Evolutionary conservation across 2,329 filamentous ascomycete genomes (phyloP).

Genomic region (Diaporthe batatas): DNA sequence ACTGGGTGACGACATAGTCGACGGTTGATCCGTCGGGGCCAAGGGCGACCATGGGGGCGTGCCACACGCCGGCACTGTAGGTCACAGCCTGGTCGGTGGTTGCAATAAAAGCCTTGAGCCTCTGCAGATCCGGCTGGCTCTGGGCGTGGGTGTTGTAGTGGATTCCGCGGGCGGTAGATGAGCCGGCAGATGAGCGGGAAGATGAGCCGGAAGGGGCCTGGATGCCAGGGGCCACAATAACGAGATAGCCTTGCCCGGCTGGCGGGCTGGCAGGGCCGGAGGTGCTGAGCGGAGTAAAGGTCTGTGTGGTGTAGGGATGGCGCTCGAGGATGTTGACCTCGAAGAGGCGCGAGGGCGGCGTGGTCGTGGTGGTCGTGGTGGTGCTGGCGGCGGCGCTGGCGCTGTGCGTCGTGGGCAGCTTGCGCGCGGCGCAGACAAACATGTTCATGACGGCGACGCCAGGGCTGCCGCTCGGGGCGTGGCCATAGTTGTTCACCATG

Average conservation of each 20-base stretch:
- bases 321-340: conserved; percentile 83
- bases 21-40: conserved; percentile 71
- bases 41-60: conserved; percentile 94
- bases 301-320: conserved; percentile 95
- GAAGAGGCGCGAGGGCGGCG: conserved; percentile 60
- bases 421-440: conserved; percentile 84
- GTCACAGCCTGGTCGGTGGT: conserved; percentile 86
- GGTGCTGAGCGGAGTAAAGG: conserved; percentile 82
- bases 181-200: not conserved
- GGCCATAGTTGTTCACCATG: conserved; percentile 77
- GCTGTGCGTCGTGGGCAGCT: conserved; percentile 52
- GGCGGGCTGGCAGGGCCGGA: conserved; percentile 47
- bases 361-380: conserved; percentile 4
- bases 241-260: conserved; percentile 72
- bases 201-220: not conserved
- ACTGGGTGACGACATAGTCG: conserved; percentile 92
- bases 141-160: conserved; percentile 15
- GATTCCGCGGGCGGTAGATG: not conserved
- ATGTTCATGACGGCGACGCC: conserved; percentile 81
- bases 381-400: not conserved
- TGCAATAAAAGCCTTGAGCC: conserved; percentile 83
- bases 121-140: conserved; percentile 73
- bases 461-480: conserved; percentile 69
- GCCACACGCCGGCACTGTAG: conserved; percentile 92
- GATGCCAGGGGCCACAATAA: conserved; percentile 88